Evolutionary conservation across 2,329 filamentous ascomycete species (phyloP).

Genomic region (Colletotrichum musicola): DNA sequence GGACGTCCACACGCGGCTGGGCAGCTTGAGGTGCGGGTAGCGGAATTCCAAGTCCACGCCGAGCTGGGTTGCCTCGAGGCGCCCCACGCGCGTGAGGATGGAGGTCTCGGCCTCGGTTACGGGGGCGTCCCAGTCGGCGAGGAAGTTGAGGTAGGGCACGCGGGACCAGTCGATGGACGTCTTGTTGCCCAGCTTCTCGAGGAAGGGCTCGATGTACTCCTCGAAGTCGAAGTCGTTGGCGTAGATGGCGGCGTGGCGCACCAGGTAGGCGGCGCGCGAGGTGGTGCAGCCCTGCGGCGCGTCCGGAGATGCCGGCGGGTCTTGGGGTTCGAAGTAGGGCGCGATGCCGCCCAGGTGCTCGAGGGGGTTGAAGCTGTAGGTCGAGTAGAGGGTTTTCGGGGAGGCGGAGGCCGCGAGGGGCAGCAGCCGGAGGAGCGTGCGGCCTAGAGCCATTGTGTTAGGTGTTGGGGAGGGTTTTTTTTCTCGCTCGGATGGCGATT

Average conservation of each 20-base stretch:
- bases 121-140: conserved; percentile 68
- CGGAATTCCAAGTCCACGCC: conserved; percentile 70
- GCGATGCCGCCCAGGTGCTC: conserved; percentile 68
- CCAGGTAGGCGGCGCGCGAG: conserved; percentile 65
- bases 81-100: conserved; percentile 72
- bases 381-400: conserved; percentile 54
- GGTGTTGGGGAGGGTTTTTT: no score
- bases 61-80: conserved; percentile 69
- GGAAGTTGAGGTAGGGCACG: conserved; percentile 67
- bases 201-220: conserved; percentile 67
- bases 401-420: conserved; percentile 28
- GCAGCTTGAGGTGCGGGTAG: conserved; percentile 66
- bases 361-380: conserved; percentile 65
- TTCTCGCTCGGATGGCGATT: background rate
- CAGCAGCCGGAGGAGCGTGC: conserved; percentile 19
- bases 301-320: conserved; percentile 57
- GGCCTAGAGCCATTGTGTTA: conserved; percentile 23
- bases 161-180: conserved; percentile 67
- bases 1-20: conserved; percentile 70
- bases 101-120: conserved; percentile 68
- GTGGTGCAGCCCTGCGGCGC: conserved; percentile 64
- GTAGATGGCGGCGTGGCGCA: conserved; percentile 72
- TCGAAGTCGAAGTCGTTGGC: conserved; percentile 71
- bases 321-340: conserved; percentile 68
- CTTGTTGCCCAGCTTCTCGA: conserved; percentile 70